Percentiles rank a stretch among this genome's conserved stretches.
phyloP scores from a whole-genome alignment of 306 rosid genomes.

The Myrica gale region DNA sequence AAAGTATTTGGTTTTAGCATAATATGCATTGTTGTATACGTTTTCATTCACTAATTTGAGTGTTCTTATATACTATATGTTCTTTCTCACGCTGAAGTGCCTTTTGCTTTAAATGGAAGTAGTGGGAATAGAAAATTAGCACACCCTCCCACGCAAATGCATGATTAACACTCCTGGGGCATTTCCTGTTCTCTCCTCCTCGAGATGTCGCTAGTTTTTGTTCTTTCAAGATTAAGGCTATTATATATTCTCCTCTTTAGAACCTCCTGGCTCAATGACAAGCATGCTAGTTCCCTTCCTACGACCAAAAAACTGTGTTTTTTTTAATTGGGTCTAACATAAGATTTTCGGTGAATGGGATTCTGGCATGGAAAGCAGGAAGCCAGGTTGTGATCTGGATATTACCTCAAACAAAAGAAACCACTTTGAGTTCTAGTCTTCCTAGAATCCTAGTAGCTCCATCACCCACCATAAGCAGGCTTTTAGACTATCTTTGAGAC shows the following conservation, averaged over 20 bases:
- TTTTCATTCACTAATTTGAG: not conserved
- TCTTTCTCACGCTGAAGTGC: slow-evolving; percentile 30
- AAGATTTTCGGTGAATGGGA: slow-evolving; percentile 60
- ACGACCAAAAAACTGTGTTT: slow-evolving; percentile 40
- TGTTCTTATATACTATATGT: not conserved
- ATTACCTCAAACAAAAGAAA: slow-evolving; percentile 36
- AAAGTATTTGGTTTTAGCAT: not conserved
- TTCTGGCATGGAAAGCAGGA: slow-evolving; percentile 59
- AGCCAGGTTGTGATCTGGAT: slow-evolving; percentile 48
- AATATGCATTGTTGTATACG: not conserved
- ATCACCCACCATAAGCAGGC: slow-evolving; percentile 31
- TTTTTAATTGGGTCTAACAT: slow-evolving; percentile 52
- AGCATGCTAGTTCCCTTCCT: slow-evolving; percentile 73
- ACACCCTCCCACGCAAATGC: slow-evolving; percentile 43
- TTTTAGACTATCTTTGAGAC: slow-evolving; percentile 22
- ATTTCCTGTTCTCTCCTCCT: slow-evolving; percentile 48
- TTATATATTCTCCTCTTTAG: slow-evolving; percentile 44
- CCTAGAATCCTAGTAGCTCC: slow-evolving; percentile 23
- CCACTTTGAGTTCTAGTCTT: slow-evolving; percentile 35
- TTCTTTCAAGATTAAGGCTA: slow-evolving; percentile 22
- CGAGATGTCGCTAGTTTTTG: slow-evolving; percentile 34
- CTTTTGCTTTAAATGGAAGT: slow-evolving; percentile 34
- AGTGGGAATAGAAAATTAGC: slow-evolving; percentile 27
- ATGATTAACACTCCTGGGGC: slow-evolving; percentile 40
- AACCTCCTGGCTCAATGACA: slow-evolving; percentile 56